Percentiles rank a stretch among this genome's conserved stretches.
Evolutionary conservation across 768 basidiomycete species (phyloP).

Genomic region (Coprinellus micaceus): DNA sequence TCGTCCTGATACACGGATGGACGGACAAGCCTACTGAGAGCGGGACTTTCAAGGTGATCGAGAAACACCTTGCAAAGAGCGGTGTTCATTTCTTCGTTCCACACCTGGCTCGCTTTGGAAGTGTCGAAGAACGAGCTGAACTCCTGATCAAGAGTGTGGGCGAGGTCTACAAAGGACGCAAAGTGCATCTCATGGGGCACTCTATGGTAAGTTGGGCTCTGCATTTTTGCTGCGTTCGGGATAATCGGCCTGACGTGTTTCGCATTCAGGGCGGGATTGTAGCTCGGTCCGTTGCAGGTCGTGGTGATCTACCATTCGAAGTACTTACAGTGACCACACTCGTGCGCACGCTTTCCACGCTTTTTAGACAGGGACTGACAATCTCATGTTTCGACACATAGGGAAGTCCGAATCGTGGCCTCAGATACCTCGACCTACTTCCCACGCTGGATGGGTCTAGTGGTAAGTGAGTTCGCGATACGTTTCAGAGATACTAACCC

Average conservation of each 20-base stretch:
- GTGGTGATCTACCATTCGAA: slow-evolving; percentile 1
- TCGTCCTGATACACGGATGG: slow-evolving; percentile 12
- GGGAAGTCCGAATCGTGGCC: not conserved
- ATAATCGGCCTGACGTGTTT: not conserved
- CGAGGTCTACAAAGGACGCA: not conserved
- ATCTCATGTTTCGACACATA: not conserved
- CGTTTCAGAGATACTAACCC: not conserved
- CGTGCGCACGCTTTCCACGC: not conserved
- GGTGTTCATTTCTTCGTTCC: slow-evolving; percentile 7
- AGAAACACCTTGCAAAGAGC: slow-evolving; percentile 4
- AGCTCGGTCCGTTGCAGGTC: slow-evolving; percentile 4
- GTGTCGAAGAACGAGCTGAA: slow-evolving; percentile 8
- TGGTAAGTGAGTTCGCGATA: not conserved
- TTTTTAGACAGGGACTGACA: not conserved
- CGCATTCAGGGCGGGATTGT: slow-evolving; percentile 9
- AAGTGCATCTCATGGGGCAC: slow-evolving; percentile 10
- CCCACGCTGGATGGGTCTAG: not conserved
- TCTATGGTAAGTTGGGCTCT: slow-evolving; percentile 8
- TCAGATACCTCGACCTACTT: not conserved
- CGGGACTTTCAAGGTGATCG: slow-evolving; percentile 7
- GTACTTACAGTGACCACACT: slow-evolving; percentile 12
- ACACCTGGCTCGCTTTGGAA: not conserved
- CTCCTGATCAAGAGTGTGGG: not conserved
- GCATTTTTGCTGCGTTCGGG: too few species aligned
- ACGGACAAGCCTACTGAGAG: slow-evolving; percentile 5